phyloP scores from a whole-genome alignment of 2,329 filamentous ascomycete genomes.

The Fusarium sp. region DNA sequence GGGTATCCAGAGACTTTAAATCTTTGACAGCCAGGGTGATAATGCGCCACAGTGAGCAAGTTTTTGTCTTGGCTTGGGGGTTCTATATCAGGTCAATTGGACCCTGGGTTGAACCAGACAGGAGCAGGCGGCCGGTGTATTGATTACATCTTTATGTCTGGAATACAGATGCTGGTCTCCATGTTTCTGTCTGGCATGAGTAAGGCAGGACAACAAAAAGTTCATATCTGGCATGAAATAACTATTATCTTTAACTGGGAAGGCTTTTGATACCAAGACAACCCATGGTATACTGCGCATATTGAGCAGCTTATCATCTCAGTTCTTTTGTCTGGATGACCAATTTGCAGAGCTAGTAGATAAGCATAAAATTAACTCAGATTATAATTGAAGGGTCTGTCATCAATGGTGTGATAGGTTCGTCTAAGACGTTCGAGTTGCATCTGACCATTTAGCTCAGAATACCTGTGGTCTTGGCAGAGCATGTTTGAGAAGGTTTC shows the following conservation, averaged over 20 bases:
- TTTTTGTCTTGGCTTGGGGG: neutral
- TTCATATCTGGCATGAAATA: too few relatives aligned
- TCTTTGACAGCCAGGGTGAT: neutral
- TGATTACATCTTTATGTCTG: neutral
- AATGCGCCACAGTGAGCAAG: slow-evolving; percentile 8
- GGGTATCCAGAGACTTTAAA: neutral
- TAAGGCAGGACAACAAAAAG: too few relatives aligned
- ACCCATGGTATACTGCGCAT: neutral
- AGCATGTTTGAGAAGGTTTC: slow-evolving; percentile 33
- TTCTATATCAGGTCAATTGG: neutral
- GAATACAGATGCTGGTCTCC: too few relatives aligned
- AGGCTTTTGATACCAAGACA: too few relatives aligned
- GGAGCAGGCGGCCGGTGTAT: neutral
- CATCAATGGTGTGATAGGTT: slow-evolving; percentile 3
- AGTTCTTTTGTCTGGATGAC: neutral
- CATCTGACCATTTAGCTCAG: neutral
- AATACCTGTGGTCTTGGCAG: slow-evolving; percentile 16
- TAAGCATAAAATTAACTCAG: slow-evolving; percentile 24
- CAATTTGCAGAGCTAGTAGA: neutral
- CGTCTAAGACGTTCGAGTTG: neutral
- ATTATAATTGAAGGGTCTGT: neutral
- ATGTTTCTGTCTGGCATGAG: too few relatives aligned
- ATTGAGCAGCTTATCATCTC: neutral
- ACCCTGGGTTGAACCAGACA: neutral
- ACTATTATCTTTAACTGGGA: too few relatives aligned